Conservation (phyloP, 257 asterid genomes). For the Primulina huaijiensis region DNA sequence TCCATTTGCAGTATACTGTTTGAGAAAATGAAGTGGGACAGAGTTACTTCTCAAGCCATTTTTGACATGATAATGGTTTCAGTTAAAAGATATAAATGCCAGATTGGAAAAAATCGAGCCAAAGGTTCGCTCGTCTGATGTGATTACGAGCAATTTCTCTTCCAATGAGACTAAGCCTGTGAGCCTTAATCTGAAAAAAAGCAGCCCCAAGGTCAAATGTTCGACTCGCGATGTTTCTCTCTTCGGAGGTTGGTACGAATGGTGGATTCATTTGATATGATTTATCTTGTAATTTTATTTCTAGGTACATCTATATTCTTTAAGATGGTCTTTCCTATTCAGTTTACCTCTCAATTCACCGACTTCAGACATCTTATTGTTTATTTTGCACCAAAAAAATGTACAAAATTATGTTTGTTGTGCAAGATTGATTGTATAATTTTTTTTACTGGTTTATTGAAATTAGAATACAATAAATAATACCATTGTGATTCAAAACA, state of each 20-base stretch:
- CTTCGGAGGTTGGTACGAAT: conserved; percentile 79
- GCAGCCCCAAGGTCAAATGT: conserved; percentile 86
- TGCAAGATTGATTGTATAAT: not conserved
- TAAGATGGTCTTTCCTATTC: conserved; percentile 16
- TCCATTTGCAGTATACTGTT: conserved; percentile 18
- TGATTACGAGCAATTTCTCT: conserved; percentile 48
- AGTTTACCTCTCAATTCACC: conserved; percentile 4
- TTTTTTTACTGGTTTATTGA: conserved; percentile 15
- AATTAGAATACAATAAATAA: conserved; percentile 3
- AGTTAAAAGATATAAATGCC: conserved; percentile 85
- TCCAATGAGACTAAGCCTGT: conserved; percentile 60
- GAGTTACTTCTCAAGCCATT: conserved; percentile 26
- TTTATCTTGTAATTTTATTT: not conserved
- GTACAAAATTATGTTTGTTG: not conserved
- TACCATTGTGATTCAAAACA: not conserved
- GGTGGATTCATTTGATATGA: conserved; percentile 8
- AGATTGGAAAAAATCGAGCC: conserved; percentile 94
- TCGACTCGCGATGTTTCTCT: conserved; percentile 82
- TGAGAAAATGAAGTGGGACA: conserved; percentile 14
- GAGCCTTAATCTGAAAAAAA: conserved; percentile 55
- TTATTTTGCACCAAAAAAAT: conserved; percentile 11
- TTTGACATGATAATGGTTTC: conserved; percentile 39
- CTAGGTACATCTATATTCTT: conserved; percentile 10
- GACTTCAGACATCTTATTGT: not conserved
- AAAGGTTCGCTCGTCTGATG: conserved; percentile 68